Conservation (phyloP, 164 flowering plant species). For the Piper longum region DNA sequence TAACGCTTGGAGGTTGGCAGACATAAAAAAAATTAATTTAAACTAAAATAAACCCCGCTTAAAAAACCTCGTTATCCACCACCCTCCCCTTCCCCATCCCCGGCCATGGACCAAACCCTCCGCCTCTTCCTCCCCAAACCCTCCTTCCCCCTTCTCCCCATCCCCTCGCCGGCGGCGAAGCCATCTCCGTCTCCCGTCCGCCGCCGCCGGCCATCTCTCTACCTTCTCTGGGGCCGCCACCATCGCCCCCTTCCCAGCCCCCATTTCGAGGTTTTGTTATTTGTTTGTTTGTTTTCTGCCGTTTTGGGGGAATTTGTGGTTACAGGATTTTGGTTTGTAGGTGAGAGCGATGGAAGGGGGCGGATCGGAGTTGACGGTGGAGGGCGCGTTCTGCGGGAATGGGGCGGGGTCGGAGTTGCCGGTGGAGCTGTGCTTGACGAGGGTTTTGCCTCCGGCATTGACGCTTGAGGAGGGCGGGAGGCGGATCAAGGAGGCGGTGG, state of each 20-base stretch:
- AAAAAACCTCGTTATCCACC: neutral
- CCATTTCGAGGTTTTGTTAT: neutral
- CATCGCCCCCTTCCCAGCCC: neutral
- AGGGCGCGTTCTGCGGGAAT: constrained; percentile 11
- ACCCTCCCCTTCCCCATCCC: neutral
- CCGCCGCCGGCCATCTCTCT: neutral
- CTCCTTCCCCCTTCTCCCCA: neutral
- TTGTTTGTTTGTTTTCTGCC: neutral
- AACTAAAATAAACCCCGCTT: neutral
- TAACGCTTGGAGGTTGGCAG: no score
- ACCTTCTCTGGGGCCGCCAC: neutral
- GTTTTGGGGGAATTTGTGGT: neutral
- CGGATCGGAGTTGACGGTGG: neutral
- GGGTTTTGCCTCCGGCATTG: constrained; percentile 56
- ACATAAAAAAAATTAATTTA: no score
- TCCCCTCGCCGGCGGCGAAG: neutral
- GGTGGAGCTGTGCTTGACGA: constrained; percentile 46
- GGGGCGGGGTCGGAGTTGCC: constrained; percentile 27
- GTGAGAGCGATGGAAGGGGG: constrained; percentile 13
- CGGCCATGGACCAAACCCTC: neutral
- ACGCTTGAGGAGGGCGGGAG: constrained; percentile 55
- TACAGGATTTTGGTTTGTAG: no score
- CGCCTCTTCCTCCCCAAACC: neutral
- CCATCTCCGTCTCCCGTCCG: no score
- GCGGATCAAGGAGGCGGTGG: constrained; percentile 43